phyloP scores from a whole-genome alignment of 2,329 filamentous ascomycete species.

The Paecilomyces sp. region DNA sequence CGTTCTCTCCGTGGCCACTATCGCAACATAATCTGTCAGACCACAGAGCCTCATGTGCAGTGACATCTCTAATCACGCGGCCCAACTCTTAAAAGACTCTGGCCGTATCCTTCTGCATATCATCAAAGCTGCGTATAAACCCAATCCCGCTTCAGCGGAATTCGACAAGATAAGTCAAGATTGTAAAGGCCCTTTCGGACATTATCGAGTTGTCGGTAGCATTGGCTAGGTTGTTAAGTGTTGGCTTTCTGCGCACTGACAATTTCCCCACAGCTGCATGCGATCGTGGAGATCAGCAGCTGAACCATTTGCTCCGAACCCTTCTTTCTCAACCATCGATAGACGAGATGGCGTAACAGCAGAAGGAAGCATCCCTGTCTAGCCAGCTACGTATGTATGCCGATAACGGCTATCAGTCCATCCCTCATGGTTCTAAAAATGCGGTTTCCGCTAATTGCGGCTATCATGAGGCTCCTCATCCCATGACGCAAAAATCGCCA shows the following conservation, averaged over 20 bases:
- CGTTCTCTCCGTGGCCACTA: not conserved
- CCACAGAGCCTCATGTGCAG: not conserved
- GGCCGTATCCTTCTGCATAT: not conserved
- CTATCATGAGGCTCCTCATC: not conserved
- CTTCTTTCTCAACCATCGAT: not conserved
- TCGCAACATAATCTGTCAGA: not conserved
- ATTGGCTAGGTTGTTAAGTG: not conserved
- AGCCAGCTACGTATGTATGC: not conserved
- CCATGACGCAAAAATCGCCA: not conserved
- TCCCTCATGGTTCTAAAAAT: conserved; percentile 1
- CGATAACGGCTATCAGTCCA: not conserved
- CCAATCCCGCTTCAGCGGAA: not conserved
- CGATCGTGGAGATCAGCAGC: not conserved
- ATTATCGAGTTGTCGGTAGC: not conserved
- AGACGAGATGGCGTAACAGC: not conserved
- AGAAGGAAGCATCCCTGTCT: not conserved
- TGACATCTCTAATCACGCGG: not conserved
- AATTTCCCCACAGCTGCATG: not conserved
- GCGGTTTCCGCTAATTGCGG: conserved; percentile 4
- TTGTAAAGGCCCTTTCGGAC: not conserved
- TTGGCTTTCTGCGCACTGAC: not conserved
- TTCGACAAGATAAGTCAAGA: not conserved
- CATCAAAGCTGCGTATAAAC: not conserved
- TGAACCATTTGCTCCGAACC: not conserved
- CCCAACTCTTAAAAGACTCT: not conserved